These are phyloP conservation scores for Vigna mungo DNA, from an alignment of 306 rosid species.

Conservation along the genomic window DNA sequence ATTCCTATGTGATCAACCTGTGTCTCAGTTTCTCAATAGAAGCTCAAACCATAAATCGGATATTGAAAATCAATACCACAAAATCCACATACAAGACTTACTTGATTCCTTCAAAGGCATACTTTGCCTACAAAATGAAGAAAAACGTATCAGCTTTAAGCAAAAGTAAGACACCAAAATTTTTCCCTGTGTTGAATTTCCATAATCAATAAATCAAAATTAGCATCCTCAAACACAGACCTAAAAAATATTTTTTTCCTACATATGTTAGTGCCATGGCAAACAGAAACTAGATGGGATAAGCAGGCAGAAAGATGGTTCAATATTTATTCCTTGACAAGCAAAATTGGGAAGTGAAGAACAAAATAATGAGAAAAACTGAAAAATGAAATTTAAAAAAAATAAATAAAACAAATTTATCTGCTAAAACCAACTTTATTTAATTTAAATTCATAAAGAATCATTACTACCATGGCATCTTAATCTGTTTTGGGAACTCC, in stretches of 20 bases:
- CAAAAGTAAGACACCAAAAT: slow-evolving; percentile 30
- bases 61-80: slow-evolving; percentile 44
- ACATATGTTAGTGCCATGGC: neutral
- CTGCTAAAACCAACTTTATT: neutral
- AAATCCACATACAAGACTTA: slow-evolving; percentile 44
- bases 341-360: neutral
- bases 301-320: slow-evolving; percentile 34
- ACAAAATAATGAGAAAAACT: neutral
- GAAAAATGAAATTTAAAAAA: slow-evolving; percentile 16
- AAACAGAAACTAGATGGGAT: slow-evolving; percentile 29
- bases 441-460: neutral
- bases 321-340: slow-evolving; percentile 18
- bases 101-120: slow-evolving; percentile 39
- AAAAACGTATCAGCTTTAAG: slow-evolving; percentile 39
- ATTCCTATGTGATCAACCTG: slow-evolving; percentile 37
- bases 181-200: neutral
- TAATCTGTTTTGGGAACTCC: slow-evolving; percentile 4
- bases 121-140: slow-evolving; percentile 41
- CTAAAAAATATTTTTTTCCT: slow-evolving; percentile 16
- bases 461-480: neutral
- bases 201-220: slow-evolving; percentile 28
- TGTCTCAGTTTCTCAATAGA: slow-evolving; percentile 41
- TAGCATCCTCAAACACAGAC: slow-evolving; percentile 28
- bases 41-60: slow-evolving; percentile 45
- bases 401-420: neutral